Evolutionary conservation across 2,329 filamentous ascomycete species (phyloP).

Genomic region (Lachnellula arida): DNA sequence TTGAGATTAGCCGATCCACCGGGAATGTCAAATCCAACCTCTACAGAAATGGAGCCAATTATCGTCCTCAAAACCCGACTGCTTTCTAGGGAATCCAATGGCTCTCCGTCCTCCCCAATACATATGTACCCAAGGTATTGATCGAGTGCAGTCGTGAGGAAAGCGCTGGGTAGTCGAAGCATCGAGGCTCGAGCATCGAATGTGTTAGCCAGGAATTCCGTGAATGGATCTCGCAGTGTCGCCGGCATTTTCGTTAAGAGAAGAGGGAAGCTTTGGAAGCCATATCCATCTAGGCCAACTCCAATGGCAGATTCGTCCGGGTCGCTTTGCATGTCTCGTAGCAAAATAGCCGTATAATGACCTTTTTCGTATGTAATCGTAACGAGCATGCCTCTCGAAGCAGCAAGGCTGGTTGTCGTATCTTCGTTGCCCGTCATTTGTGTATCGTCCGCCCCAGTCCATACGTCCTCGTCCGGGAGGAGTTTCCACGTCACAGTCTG

Average conservation of each 20-base stretch:
- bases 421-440: conserved; percentile 11
- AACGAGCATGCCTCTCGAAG: conserved; percentile 23
- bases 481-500: conserved; percentile 39
- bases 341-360: conserved; percentile 26
- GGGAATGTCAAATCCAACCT: conserved; percentile 28
- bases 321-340: conserved; percentile 13
- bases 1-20: conserved; percentile 31
- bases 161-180: conserved; percentile 34
- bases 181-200: conserved; percentile 40
- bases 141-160: conserved; percentile 32
- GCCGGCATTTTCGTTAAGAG: conserved; percentile 43
- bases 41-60: conserved; percentile 26
- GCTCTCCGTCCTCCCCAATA: conserved; percentile 18
- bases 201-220: conserved; percentile 37
- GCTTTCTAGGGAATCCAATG: conserved; percentile 6
- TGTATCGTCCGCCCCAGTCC: conserved; percentile 21
- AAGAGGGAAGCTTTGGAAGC: conserved; percentile 40
- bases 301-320: conserved; percentile 13
- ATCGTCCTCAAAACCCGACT: conserved; percentile 15
- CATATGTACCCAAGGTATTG: conserved; percentile 26
- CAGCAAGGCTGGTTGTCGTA: conserved; percentile 12
- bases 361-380: conserved; percentile 29
- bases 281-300: conserved; percentile 9
- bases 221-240: conserved; percentile 37
- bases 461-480: conserved; percentile 37